Base-by-base conservation (phyloP, 345 rosid genomes). In the Pugionium cornutum region DNA sequence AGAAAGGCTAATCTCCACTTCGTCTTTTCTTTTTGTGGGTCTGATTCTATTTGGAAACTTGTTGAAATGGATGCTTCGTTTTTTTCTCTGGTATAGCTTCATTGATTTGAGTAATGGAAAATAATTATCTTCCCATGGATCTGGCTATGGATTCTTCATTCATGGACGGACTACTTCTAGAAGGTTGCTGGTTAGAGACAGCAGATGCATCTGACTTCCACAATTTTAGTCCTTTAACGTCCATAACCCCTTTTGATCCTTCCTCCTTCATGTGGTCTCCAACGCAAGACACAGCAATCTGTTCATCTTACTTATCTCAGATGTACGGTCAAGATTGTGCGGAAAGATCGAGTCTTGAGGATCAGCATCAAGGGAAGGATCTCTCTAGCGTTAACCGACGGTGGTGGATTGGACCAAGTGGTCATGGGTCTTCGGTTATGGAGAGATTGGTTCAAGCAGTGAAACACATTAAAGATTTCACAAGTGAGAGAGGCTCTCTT, bases 161-260 rank as follows among this genome's bases (percentile, higher is more conserved):
- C 79, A 82, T 92, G 86, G 86, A 92, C 64, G 91, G 85, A 33
- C 74, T 92, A 62, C 65, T 92, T 36, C 51, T 87, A 34, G 94
- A 89, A 31, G 98, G 98, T 41, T 92, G 91, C 81, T 92, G 98
- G 97, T 73, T 89, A 77, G 94, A 88, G 78, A 72, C 94, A 39
- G 68, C 86, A 5, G 87, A 81, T 66, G 94, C 92, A 69, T 88
- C 94, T 18, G 97, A 88, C 61, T 86, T 86, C 61, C 75, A 81
- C 41, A 75, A 72, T 68, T 70, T 71, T 5, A 82, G 74, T 72
- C 86, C 86, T 25, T 76, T 83, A n/a, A 72, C 48, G 10, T 76
- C 84, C 6, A 55, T 78, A 54, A 32, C 81, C 52, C 58, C 82
- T 43, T 66, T 79, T 57, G 89, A 84, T 58, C 72, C 83, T 56